Evolutionary conservation across 2,329 filamentous ascomycete species (phyloP), one percentile per base, ranked within the genome.

Genomic region (Epichloe sp.): DNA sequence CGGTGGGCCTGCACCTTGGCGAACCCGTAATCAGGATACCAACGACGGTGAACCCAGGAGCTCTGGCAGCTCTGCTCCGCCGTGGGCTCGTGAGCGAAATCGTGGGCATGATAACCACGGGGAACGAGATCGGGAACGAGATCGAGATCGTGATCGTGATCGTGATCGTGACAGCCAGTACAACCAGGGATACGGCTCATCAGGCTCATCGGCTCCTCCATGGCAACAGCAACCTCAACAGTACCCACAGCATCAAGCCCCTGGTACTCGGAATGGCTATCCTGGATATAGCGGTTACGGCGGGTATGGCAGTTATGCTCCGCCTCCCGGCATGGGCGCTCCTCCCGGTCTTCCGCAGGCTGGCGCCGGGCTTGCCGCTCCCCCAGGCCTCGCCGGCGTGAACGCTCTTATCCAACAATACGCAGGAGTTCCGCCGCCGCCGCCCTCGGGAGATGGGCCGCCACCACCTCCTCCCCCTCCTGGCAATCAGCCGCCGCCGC

Each of bases 1-100:
- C 34, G 88, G 87, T 52, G 88, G 84, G 53, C 79, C 87, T 64
- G 89, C 89, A 58, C 89, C 89, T 7, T 95, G 90, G 88, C 76
- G 78, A 53, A 69, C 67, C 31, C 75, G 80, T 57, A 67, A 68
- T 52, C 74, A 77, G 45, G 76, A 80, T 53, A 70, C 74, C 57
- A 70, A 73, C 47, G 63, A 70, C 50, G 72, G 76, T 49, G 65
- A 65, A 40, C 62, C 62, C 35, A 68, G 69, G 48, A 71, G 76
- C 45, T 69, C 69, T 52, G 66, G 69, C 48, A 68, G 71, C 44
- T 71, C 72, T 47, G 67, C 76, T 44, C 78, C 79, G 54, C 79
- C 80, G n/a, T 83, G 79, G 79, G 74, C 75, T 44, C 74, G 78
- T 54, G 81, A 85, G 52, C 76, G 79, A 55, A 71, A 76, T 47